Conservation (phyloP, 257 asterid species). For the Ligustrum vulgare region DNA sequence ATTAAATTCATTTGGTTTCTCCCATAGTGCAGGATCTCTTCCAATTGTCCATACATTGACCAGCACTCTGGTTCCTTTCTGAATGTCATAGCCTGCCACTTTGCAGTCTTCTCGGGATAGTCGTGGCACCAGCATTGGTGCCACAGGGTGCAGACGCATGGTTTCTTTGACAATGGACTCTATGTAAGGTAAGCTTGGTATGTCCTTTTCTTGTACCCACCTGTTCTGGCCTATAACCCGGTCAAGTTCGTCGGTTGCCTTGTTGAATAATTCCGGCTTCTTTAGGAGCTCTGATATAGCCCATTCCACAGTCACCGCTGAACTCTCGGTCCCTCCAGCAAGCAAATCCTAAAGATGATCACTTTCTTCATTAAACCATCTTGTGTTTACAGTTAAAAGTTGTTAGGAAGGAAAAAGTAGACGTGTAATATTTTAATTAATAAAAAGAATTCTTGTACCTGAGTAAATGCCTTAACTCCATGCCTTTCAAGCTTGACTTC, state of each 20-base stretch:
- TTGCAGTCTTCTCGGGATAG: conserved; percentile 34
- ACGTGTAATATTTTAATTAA: no score
- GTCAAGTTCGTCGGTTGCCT: conserved; percentile 44
- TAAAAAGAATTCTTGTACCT: no score
- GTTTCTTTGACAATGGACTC: no score
- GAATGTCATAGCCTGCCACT: conserved; percentile 3
- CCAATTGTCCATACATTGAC: conserved; percentile 14
- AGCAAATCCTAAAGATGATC: conserved; percentile 32
- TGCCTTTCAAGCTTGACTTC: no score
- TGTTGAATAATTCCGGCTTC: conserved; percentile 14
- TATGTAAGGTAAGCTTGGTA: background rate
- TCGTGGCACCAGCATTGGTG: conserved; percentile 24
- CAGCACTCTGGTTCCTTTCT: conserved; percentile 7
- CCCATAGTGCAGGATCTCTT: conserved; percentile 8
- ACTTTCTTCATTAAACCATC: background rate
- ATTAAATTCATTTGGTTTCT: conserved; percentile 2
- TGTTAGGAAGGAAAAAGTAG: background rate
- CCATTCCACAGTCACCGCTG: conserved; percentile 51
- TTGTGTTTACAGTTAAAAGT: background rate
- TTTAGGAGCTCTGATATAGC: conserved; percentile 3
- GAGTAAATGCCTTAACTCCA: background rate
- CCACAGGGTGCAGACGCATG: conserved; percentile 39
- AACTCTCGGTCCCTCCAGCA: conserved; percentile 54
- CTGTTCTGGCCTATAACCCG: conserved; percentile 30
- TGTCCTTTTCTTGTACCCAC: no score